Evolutionary conservation across 108 stramenopile species (phyloP).

Genomic region (Nitzschia putrida): DNA sequence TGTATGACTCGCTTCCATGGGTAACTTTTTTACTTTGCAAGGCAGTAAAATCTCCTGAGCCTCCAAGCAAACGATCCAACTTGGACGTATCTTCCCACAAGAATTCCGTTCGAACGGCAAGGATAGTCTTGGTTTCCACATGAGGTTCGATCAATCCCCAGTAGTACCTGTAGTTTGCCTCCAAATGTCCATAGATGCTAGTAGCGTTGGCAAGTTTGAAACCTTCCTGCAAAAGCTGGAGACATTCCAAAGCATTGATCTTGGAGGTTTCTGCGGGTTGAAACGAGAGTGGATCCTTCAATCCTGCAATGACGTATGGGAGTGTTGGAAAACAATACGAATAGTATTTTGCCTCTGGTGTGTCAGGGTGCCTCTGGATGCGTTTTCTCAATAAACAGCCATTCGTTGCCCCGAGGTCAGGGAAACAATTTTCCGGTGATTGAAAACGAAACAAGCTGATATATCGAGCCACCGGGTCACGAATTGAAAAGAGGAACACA

Average conservation of each 20-base stretch:
- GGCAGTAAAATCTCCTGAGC: not conserved
- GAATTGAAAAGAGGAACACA: too few species aligned
- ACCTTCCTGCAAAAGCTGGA: not conserved
- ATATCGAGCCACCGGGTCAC: too few species aligned
- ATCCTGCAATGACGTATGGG: not conserved
- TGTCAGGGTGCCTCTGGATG: not conserved
- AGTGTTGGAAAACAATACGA: too few species aligned
- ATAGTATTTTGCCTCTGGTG: too few species aligned
- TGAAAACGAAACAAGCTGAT: not conserved
- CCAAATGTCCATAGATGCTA: not conserved
- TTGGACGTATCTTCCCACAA: not conserved
- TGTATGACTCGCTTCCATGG: not conserved
- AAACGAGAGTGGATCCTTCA: not conserved
- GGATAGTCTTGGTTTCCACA: not conserved
- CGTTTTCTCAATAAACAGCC: not conserved
- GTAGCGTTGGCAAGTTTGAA: not conserved
- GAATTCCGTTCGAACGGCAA: not conserved
- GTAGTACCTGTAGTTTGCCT: not conserved
- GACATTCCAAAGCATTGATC: not conserved
- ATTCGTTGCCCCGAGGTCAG: not conserved
- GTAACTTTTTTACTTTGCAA: not conserved
- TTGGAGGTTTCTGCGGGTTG: not conserved
- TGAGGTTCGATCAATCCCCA: not conserved
- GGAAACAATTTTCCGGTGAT: not conserved
- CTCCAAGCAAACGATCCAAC: not conserved